These are phyloP conservation scores for Trichoderma arundinaceum DNA, from an alignment of 2,329 filamentous ascomycete species.

Conservation along the genomic window DNA sequence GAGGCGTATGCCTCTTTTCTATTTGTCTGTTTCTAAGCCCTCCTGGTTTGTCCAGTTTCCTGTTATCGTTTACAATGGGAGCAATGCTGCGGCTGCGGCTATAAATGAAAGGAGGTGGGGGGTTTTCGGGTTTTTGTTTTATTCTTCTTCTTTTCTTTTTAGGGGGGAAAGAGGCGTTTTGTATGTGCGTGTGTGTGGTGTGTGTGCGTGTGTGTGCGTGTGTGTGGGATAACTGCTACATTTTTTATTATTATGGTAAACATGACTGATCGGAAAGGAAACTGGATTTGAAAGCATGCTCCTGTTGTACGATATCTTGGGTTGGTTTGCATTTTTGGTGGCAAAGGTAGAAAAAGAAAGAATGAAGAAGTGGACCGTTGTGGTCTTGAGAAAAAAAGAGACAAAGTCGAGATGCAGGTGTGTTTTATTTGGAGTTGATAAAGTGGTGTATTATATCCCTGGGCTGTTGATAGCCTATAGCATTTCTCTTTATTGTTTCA, in stretches of 20 bases:
- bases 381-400: slow-evolving; percentile 16
- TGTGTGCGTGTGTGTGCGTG: slow-evolving; percentile 31
- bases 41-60: slow-evolving; percentile 8
- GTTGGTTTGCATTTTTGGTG: slow-evolving; percentile 36
- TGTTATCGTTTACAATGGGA: slow-evolving; percentile 13
- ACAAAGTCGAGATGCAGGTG: not conserved
- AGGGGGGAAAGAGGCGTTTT: slow-evolving; percentile 6
- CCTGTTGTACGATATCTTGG: slow-evolving; percentile 43
- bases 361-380: slow-evolving; percentile 11
- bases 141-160: not conserved
- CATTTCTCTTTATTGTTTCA: not conserved
- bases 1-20: not conserved
- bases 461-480: slow-evolving; percentile 5
- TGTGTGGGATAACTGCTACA: slow-evolving; percentile 34
- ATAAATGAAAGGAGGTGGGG: slow-evolving; percentile 28
- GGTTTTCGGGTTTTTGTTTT: slow-evolving; percentile 18
- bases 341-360: not conserved
- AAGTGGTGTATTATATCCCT: not conserved
- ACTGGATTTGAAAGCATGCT: slow-evolving; percentile 35
- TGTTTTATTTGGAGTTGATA: not conserved
- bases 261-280: slow-evolving; percentile 34
- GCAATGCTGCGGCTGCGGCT: slow-evolving; percentile 19
- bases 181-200: slow-evolving; percentile 32
- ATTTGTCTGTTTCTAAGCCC: not conserved
- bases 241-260: slow-evolving; percentile 33